Evolutionary conservation across 345 rosid species (phyloP).

Genomic region (Citrus inodora): DNA sequence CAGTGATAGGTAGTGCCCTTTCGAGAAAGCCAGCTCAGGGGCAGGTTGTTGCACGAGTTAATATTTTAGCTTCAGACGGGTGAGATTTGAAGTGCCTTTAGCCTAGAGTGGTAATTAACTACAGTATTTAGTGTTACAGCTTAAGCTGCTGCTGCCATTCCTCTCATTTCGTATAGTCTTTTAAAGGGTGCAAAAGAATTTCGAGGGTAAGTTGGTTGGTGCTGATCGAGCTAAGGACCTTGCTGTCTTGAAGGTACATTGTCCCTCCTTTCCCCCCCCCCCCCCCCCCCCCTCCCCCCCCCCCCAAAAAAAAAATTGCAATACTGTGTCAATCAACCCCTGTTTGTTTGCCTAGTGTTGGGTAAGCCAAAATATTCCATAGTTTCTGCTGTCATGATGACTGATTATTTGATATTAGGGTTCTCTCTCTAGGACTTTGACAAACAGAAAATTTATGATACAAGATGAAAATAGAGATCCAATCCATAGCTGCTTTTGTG

Average conservation of each 20-base stretch:
- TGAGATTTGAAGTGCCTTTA: conserved; percentile 39
- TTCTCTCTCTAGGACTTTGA: not conserved
- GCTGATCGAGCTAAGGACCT: conserved; percentile 95
- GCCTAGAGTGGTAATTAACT: conserved; percentile 24
- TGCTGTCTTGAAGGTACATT: conserved; percentile 75
- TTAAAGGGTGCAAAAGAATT: conserved; percentile 82
- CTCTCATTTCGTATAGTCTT: conserved; percentile 13
- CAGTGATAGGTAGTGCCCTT: conserved; percentile 91
- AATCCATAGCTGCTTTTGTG: not conserved
- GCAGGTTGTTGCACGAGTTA: conserved; percentile 87
- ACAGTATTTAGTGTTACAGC: not conserved
- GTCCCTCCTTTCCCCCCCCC: not conserved
- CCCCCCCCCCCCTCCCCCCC: too few relatives aligned
- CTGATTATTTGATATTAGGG: not conserved
- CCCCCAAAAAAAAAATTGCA: not conserved
- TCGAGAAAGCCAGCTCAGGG: conserved; percentile 79
- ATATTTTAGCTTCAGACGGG: conserved; percentile 91
- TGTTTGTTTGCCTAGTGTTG: not conserved
- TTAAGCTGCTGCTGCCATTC: conserved; percentile 9
- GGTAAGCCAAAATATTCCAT: not conserved
- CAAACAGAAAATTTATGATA: not conserved
- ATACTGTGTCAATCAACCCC: not conserved
- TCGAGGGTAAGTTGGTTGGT: conserved; percentile 83
- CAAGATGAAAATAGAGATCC: not conserved
- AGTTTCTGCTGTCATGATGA: not conserved